phyloP scores from a whole-genome alignment of 805 yeast species.

The Ogataea polymorpha region DNA sequence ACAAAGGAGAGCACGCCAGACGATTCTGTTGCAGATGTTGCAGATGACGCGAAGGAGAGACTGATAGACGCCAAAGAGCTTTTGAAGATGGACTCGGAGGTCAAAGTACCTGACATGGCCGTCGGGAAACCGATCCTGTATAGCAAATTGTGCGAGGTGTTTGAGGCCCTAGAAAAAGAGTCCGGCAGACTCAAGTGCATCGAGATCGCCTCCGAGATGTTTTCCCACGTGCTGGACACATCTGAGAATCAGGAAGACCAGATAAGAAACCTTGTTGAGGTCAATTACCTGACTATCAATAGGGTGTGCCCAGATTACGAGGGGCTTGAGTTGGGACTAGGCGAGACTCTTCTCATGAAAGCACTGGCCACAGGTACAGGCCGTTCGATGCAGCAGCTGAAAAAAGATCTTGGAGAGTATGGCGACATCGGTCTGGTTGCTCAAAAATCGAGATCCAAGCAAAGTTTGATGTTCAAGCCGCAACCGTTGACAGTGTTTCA shows the following conservation, averaged over 20 bases:
- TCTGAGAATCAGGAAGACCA: conserved; percentile 35
- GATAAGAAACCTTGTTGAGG: conserved; percentile 50
- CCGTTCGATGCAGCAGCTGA: conserved; percentile 65
- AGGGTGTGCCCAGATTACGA: conserved; percentile 94
- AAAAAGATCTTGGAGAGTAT: conserved; percentile 65
- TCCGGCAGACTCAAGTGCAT: conserved; percentile 82
- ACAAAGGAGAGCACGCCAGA: not conserved
- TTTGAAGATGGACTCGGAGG: conserved; percentile 8
- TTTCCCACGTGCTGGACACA: conserved; percentile 55
- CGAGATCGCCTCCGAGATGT: conserved; percentile 70
- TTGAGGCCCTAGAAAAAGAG: conserved; percentile 75
- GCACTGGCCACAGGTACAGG: conserved; percentile 92
- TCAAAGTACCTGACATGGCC: not conserved
- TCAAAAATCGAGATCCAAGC: conserved; percentile 73
- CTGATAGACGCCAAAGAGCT: conserved; percentile 19
- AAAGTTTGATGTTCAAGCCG: conserved; percentile 92
- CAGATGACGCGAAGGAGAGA: conserved; percentile 5
- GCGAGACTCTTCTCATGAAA: conserved; percentile 83
- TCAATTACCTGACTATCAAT: conserved; percentile 83
- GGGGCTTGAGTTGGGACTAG: conserved; percentile 89
- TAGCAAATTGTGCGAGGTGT: conserved; percentile 53
- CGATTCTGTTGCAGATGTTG: conserved; percentile 12
- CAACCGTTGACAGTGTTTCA: conserved; percentile 67
- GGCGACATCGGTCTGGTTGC: conserved; percentile 96
- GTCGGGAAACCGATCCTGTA: conserved; percentile 32